phyloP scores from a whole-genome alignment of 139 green algal genomes.

The Auxenochlorella pyrenoidosa region DNA sequence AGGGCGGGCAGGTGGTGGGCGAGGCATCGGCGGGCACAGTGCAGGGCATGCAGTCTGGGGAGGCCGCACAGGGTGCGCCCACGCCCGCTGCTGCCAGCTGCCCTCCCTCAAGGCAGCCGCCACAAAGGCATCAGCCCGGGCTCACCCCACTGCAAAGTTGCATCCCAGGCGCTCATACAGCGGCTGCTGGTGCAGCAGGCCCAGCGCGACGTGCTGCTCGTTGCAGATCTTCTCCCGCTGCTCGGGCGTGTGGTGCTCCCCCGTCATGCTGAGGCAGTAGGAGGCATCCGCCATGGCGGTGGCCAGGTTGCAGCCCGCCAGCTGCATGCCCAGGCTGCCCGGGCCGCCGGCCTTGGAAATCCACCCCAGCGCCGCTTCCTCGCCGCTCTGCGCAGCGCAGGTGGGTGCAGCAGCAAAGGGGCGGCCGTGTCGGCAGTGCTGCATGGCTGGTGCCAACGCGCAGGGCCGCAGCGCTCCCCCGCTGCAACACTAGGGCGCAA shows the following conservation, averaged over 20 bases:
- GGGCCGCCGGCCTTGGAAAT: not conserved
- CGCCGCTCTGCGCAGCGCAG: not conserved
- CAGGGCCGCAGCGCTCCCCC: too few species aligned
- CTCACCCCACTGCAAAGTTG: constrained; percentile 4
- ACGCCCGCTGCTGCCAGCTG: too few species aligned
- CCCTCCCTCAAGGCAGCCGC: too few species aligned
- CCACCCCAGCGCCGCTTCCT: not conserved
- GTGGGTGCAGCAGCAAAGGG: too few species aligned
- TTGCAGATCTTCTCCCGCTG: not conserved
- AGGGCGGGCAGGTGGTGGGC: too few species aligned
- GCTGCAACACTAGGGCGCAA: too few species aligned
- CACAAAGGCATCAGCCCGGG: too few species aligned
- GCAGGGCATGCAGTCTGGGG: too few species aligned
- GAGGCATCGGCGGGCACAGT: too few species aligned
- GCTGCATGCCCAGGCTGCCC: not conserved
- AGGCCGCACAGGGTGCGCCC: too few species aligned
- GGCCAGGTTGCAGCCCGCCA: not conserved
- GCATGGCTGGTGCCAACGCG: too few species aligned
- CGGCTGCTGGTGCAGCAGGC: constrained; percentile 8
- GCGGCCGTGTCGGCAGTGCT: too few species aligned
- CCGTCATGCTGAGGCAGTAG: not conserved
- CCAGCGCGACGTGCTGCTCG: not conserved
- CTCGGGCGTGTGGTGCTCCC: not conserved
- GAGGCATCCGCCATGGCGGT: not conserved
- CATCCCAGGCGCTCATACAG: not conserved